Evolutionary conservation across 306 rosid genomes (phyloP), one percentile per base, ranked within the genome.

Genomic region (Aeschynomene evenia): DNA sequence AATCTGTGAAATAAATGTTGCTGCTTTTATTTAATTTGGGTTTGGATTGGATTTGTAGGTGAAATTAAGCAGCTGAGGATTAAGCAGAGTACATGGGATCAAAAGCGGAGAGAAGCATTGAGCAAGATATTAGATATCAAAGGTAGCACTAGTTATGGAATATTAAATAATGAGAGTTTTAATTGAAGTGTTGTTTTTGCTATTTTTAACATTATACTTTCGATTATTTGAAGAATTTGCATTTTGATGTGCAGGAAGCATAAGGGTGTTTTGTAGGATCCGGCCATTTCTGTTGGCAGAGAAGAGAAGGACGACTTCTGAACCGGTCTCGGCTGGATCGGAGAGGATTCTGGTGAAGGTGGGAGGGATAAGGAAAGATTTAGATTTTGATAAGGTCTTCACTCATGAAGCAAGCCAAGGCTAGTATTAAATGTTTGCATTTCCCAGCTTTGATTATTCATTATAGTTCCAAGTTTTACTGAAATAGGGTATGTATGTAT

Each of bases 191-290:
- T n/a, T 72, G 53, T 52, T 53, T 54, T 28, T 73, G 12, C n/a
- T 56, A 29, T 28, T 28, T 55, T 28, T 55, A n/a, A n/a, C n/a
- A n/a, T n/a, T n/a, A n/a, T n/a, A 11, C 7, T 11, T 66, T 53
- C 1, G 22, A 52, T 23, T 59, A 66, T 78, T 78, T 78, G 42
- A 64, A 22, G 28, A 26, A 21, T 6, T 55, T 76, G 66, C 20
- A 51, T 52, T 76, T 74, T 74, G 71, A 36, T 63, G 61, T 77
- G n/a, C 85, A 93, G 98, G 98, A 52, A 85, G 88, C 65, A 84
- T 93, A 82, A 77, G 97, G 12, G 97, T 90, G 11, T 88, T 93
- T 65, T 93, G 94, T 66, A 90, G 98, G 26, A 79, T 90, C 81
- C 88, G 96, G 55, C 97, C 97, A 0, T 80, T 77, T 70, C 45